A percentile compares a stretch with the other conserved stretches of the same genome.
Evolutionary conservation across 257 asterid genomes (phyloP).

Genomic region (Scutellaria baicalensis): DNA sequence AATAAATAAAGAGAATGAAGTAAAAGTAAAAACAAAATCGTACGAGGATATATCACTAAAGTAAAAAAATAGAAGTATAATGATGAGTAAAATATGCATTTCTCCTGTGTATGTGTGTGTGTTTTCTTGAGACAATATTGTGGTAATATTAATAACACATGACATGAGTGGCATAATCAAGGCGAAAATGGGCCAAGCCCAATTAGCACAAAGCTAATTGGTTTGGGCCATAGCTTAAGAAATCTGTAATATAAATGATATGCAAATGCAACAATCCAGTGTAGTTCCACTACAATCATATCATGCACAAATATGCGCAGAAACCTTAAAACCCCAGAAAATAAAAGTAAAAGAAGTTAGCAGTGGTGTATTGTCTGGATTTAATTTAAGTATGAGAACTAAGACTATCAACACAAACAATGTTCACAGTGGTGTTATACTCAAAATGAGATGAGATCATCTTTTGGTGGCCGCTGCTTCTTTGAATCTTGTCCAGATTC

Average conservation of each 20-base stretch:
- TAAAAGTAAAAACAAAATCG: no score
- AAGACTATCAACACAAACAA: conserved; percentile 15
- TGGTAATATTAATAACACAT: no score
- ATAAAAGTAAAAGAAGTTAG: neutral
- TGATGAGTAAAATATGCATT: no score
- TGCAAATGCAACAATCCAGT: neutral
- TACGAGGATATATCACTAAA: no score
- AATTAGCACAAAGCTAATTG: no score
- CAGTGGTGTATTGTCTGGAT: neutral
- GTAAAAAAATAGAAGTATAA: no score
- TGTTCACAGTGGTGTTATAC: neutral
- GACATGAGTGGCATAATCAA: no score
- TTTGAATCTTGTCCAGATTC: conserved; percentile 43
- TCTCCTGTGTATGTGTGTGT: no score
- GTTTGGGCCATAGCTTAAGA: neutral
- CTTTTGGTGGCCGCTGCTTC: conserved; percentile 63
- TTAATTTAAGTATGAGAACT: conserved; percentile 7
- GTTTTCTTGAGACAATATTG: no score
- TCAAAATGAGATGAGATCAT: conserved; percentile 78
- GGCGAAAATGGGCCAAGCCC: no score
- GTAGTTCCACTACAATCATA: conserved; percentile 5
- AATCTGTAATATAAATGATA: neutral
- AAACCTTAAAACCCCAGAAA: neutral
- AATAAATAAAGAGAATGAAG: no score
- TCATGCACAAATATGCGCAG: conserved; percentile 19